phyloP scores from a whole-genome alignment of 805 yeast genomes.

The Sugiyamaella qingdaonensis region DNA sequence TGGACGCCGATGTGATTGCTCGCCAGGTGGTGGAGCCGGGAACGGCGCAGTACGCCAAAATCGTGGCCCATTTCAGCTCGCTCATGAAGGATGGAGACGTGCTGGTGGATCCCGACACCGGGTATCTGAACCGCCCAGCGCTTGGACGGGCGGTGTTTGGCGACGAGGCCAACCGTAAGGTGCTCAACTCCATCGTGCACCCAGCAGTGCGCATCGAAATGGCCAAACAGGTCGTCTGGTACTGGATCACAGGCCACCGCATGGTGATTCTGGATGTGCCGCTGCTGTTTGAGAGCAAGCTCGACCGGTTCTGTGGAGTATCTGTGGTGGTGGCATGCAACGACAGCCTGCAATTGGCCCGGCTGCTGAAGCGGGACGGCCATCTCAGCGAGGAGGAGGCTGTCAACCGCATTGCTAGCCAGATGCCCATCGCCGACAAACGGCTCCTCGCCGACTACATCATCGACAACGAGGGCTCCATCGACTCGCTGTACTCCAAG shows the following conservation, averaged over 20 bases:
- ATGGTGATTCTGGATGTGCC: slow-evolving; percentile 87
- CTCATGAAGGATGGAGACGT: slow-evolving; percentile 39
- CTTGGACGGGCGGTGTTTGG: slow-evolving; percentile 79
- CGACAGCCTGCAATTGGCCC: slow-evolving; percentile 51
- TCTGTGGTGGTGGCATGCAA: slow-evolving; percentile 66
- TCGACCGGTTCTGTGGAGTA: slow-evolving; percentile 67
- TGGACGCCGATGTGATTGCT: slow-evolving; percentile 92
- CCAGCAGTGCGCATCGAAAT: slow-evolving; percentile 79
- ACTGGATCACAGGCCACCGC: slow-evolving; percentile 54
- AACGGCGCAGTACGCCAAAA: slow-evolving; percentile 58
- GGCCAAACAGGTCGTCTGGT: slow-evolving; percentile 47
- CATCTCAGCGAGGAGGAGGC: slow-evolving; percentile 66
- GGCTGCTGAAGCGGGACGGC: slow-evolving; percentile 66
- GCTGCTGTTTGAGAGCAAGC: slow-evolving; percentile 72
- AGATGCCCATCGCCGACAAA: slow-evolving; percentile 62
- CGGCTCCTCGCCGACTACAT: slow-evolving; percentile 58
- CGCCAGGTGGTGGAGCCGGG: slow-evolving; percentile 83
- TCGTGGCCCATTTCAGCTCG: slow-evolving; percentile 55
- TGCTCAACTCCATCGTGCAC: slow-evolving; percentile 74
- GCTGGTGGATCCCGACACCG: slow-evolving; percentile 5
- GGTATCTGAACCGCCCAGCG: slow-evolving; percentile 58
- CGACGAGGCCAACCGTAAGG: slow-evolving; percentile 51
- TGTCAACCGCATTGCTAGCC: slow-evolving; percentile 64
- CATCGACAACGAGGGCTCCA: slow-evolving; percentile 54
- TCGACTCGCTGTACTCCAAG: slow-evolving; percentile 41